Evolutionary conservation across 2,329 filamentous ascomycete species (phyloP).

Genomic region (Ophiostoma triangulosporum): DNA sequence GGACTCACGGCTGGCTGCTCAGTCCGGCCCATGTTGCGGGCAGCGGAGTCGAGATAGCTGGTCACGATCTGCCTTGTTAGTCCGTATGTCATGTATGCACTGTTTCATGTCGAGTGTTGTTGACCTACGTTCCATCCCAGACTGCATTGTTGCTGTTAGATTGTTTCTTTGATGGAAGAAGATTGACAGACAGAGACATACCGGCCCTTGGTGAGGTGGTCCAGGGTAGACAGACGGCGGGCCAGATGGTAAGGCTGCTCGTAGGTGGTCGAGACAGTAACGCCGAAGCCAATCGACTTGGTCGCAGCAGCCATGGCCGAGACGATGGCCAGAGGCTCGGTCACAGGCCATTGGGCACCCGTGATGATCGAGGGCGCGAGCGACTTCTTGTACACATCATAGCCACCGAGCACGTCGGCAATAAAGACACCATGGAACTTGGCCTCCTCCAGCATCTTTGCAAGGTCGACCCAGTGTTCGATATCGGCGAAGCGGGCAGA

Average conservation of each 20-base stretch:
- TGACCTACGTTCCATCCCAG: constrained; percentile 1
- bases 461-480: constrained; percentile 46
- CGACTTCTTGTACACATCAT: constrained; percentile 55
- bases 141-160: not conserved
- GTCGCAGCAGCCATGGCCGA: constrained; percentile 14
- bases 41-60: constrained; percentile 12
- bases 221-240: constrained; percentile 10
- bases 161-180: not conserved
- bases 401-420: constrained; percentile 48
- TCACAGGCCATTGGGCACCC: constrained; percentile 59
- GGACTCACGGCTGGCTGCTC: constrained; percentile 7
- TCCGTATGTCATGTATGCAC: not conserved
- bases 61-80: constrained; percentile 12
- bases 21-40: constrained; percentile 11
- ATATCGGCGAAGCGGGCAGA: constrained; percentile 48
- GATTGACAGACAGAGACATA: not conserved
- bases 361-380: constrained; percentile 43
- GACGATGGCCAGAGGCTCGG: constrained; percentile 45
- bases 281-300: constrained; percentile 13
- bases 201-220: constrained; percentile 10
- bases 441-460: constrained; percentile 43
- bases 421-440: constrained; percentile 51
- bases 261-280: constrained; percentile 13
- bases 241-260: constrained; percentile 13
- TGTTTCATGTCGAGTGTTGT: not conserved